Percentiles rank a stretch among this genome's conserved stretches.
Conservation (phyloP, 257 asterid genomes). For the Anisodus tanguticus region DNA sequence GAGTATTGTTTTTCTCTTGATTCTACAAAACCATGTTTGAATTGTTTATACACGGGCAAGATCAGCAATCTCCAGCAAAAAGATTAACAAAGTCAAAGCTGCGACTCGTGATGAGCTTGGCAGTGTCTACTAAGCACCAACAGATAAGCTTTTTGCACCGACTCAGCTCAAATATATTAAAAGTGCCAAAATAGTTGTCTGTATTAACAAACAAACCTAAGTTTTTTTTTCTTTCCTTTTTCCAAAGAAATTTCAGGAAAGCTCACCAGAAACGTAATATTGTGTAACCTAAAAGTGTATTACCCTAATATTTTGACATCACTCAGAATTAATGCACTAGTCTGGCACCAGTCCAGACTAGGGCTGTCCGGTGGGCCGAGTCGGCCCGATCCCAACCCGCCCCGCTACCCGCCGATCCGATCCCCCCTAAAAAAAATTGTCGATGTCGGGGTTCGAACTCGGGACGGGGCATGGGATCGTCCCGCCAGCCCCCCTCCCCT, state of each 20-base stretch:
- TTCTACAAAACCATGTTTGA: neutral
- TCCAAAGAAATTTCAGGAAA: slow-evolving; percentile 18
- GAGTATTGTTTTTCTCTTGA: neutral
- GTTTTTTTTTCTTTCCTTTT: neutral
- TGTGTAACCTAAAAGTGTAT: neutral
- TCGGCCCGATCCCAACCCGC: too few relatives aligned
- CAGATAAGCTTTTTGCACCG: neutral
- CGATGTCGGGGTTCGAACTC: too few relatives aligned
- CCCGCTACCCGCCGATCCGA: too few relatives aligned
- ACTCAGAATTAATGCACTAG: neutral
- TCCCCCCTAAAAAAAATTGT: too few relatives aligned
- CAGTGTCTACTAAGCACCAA: slow-evolving; percentile 1
- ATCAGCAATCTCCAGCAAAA: neutral
- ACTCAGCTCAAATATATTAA: neutral
- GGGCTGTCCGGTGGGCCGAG: too few relatives aligned
- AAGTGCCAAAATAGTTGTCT: neutral
- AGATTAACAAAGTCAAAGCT: neutral
- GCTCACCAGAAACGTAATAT: slow-evolving; percentile 2
- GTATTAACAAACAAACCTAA: slow-evolving; percentile 14
- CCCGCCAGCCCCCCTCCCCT: too few relatives aligned
- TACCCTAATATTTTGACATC: neutral
- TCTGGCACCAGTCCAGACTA: neutral
- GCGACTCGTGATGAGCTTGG: neutral
- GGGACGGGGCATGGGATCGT: too few relatives aligned
- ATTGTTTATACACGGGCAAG: neutral